Conservation (phyloP, 2,329 filamentous ascomycete species). For the Claviceps citrina region DNA sequence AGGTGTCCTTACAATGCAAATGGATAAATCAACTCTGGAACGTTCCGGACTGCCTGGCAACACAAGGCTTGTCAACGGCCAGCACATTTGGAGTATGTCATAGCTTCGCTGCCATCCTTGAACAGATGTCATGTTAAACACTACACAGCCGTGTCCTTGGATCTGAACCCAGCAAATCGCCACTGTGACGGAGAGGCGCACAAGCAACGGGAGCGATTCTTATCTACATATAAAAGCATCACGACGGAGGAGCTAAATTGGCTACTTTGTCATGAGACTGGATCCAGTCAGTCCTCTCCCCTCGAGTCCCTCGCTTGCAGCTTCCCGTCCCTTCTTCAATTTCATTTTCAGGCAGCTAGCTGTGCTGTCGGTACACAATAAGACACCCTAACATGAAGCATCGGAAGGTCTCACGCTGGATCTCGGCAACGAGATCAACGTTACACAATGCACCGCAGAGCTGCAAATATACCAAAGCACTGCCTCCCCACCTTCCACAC, state of each 20-base stretch:
- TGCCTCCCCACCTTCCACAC: constrained; percentile 11
- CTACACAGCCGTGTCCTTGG: constrained; percentile 54
- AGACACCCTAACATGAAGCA: neutral
- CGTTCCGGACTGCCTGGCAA: constrained; percentile 65
- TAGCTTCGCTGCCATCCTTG: neutral
- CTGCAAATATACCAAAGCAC: constrained; percentile 9
- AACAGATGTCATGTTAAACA: neutral
- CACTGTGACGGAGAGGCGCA: constrained; percentile 10
- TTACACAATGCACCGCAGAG: constrained; percentile 19
- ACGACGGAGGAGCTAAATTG: constrained; percentile 53
- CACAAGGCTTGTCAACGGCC: constrained; percentile 31
- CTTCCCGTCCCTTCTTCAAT: neutral
- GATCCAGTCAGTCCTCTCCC: constrained; percentile 11
- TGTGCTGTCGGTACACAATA: neutral
- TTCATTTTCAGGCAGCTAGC: too few species aligned
- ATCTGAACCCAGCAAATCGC: constrained; percentile 65
- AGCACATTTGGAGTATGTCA: neutral
- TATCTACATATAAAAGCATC: constrained; percentile 67
- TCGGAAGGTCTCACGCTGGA: neutral
- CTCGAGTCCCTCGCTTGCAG: neutral
- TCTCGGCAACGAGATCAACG: neutral
- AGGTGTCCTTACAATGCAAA: constrained; percentile 60
- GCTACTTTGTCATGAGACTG: constrained; percentile 55
- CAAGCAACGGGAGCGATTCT: constrained; percentile 20
- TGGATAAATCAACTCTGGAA: constrained; percentile 73